A percentile compares a stretch with the other conserved stretches of the same genome.
phyloP scores from a whole-genome alignment of 345 rosid species.

The Ceriops zippeliana region DNA sequence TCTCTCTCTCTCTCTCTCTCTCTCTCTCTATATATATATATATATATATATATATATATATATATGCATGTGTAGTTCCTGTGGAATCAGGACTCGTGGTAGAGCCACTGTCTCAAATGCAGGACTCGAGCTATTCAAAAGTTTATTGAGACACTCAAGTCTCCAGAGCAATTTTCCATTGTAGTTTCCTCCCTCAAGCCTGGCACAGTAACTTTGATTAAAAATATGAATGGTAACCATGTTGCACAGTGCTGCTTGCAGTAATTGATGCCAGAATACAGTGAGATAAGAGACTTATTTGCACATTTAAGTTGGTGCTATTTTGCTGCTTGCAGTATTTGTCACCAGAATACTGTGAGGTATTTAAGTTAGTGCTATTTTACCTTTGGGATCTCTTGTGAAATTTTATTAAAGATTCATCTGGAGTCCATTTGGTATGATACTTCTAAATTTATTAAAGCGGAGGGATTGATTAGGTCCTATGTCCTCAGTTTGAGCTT shows the following conservation, averaged over 20 bases:
- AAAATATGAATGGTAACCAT: conserved; percentile 74
- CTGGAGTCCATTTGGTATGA: neutral
- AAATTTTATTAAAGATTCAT: neutral
- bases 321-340: conserved; percentile 57
- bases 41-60: neutral
- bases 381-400: neutral
- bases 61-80: conserved; percentile 1
- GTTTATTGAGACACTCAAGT: conserved; percentile 59
- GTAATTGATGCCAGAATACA: conserved; percentile 49
- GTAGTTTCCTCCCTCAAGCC: conserved; percentile 61
- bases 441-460: neutral
- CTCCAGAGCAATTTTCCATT: conserved; percentile 51
- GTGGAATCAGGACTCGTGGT: neutral
- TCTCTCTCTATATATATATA: neutral
- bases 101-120: conserved; percentile 5
- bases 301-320: neutral
- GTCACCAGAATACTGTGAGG: conserved; percentile 54
- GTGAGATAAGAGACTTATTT: conserved; percentile 37
- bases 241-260: conserved; percentile 77
- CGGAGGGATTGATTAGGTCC: neutral
- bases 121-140: conserved; percentile 88
- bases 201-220: conserved; percentile 61
- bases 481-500: neutral
- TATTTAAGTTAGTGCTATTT: conserved; percentile 7
- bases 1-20: conserved; percentile 16